phyloP scores from a whole-genome alignment of 2,329 filamentous ascomycete species.

The Apiospora marii region DNA sequence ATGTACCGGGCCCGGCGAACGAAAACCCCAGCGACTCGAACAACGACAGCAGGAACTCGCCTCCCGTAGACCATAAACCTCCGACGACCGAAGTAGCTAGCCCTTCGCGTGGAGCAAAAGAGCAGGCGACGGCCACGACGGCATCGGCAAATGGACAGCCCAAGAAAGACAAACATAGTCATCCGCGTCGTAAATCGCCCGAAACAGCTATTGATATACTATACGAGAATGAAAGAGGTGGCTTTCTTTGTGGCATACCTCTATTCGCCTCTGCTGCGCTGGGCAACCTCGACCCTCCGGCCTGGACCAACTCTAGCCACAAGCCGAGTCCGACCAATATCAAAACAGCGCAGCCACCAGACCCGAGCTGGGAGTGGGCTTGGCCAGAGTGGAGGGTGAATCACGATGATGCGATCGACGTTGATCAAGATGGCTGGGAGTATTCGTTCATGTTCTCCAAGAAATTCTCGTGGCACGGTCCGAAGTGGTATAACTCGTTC shows the following conservation, averaged over 20 bases:
- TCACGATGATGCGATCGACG: constrained; percentile 73
- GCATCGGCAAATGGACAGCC: constrained; percentile 25
- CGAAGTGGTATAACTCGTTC: constrained; percentile 93
- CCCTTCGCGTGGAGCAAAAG: neutral
- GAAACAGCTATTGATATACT: constrained; percentile 80
- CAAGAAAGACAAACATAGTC: constrained; percentile 23
- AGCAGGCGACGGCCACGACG: neutral
- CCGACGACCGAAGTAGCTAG: constrained; percentile 38
- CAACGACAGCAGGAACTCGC: neutral
- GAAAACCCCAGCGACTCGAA: neutral
- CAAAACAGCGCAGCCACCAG: constrained; percentile 88
- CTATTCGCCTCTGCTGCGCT: constrained; percentile 90
- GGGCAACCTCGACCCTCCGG: constrained; percentile 81
- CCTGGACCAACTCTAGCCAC: constrained; percentile 81
- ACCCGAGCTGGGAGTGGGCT: constrained; percentile 93
- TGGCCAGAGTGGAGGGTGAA: constrained; percentile 72
- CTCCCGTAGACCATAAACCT: constrained; percentile 9
- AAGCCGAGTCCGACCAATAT: constrained; percentile 72
- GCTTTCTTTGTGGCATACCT: constrained; percentile 86
- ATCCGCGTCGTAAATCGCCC: constrained; percentile 37
- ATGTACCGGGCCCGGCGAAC: neutral
- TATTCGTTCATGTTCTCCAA: constrained; percentile 89
- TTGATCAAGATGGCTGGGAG: constrained; percentile 92
- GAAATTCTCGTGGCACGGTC: constrained; percentile 84
- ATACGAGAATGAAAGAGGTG: constrained; percentile 94